Conservation (phyloP, 305 asterid genomes). For the Solanum aculeatissimum region DNA sequence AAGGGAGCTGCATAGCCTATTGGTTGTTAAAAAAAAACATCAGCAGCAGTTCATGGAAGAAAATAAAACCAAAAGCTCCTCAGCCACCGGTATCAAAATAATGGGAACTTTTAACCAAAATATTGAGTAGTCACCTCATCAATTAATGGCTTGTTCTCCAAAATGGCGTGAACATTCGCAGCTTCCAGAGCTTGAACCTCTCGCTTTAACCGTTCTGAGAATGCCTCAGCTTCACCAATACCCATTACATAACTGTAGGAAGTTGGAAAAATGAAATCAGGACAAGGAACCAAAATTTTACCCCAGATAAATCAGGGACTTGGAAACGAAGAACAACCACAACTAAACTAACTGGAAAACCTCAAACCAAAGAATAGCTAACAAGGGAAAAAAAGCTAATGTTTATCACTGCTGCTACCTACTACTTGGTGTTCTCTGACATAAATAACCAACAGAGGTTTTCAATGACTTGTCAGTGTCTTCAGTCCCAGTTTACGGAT, state of each 20-base stretch:
- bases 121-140: conserved; percentile 45
- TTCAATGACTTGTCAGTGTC: not conserved
- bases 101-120: conserved; percentile 1
- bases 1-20: not conserved
- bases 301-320: not conserved
- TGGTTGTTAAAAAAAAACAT: not conserved
- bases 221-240: conserved; percentile 96
- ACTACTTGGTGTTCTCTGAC: not conserved
- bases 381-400: not conserved
- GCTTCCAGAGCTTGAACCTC: conserved; percentile 99
- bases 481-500: not conserved
- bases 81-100: not conserved
- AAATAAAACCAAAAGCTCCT: not conserved
- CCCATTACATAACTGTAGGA: conserved; percentile 90
- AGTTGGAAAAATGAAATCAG: not conserved
- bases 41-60: not conserved
- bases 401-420: not conserved
- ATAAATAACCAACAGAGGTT: not conserved
- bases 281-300: not conserved
- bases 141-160: conserved; percentile 83
- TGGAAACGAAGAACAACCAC: not conserved
- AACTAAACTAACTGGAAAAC: not conserved
- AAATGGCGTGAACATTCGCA: conserved; percentile 89
- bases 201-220: conserved; percentile 91
- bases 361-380: not conserved